Conservation (phyloP, 1,284 basidiomycete genomes). For the Malassezia obtusa region DNA sequence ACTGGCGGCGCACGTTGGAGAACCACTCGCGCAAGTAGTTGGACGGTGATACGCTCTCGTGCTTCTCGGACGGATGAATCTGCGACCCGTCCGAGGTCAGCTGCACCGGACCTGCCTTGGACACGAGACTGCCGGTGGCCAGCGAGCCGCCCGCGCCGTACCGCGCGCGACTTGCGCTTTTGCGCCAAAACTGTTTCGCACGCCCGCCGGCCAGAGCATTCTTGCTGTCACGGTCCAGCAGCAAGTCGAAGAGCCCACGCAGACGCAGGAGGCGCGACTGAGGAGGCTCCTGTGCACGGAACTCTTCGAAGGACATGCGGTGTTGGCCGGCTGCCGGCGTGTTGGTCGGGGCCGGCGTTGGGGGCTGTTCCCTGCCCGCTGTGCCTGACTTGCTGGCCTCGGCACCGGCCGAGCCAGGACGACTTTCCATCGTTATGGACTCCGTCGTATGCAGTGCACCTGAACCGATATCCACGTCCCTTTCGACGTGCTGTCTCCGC, state of each 20-base stretch:
- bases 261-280: conserved; percentile 44
- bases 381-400: not conserved
- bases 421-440: not conserved
- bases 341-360: not conserved
- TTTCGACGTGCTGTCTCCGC: no score
- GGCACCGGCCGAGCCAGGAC: not conserved
- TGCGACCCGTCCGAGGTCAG: not conserved
- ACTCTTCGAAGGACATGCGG: conserved; percentile 36
- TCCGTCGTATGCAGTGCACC: not conserved
- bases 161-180: conserved; percentile 37
- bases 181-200: conserved; percentile 44
- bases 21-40: conserved; percentile 13
- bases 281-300: conserved; percentile 42
- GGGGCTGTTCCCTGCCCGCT: not conserved
- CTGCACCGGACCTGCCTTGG: not conserved
- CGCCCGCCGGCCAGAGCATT: conserved; percentile 41
- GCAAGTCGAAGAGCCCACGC: conserved; percentile 42
- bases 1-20: conserved; percentile 23
- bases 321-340: not conserved
- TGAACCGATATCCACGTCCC: no score
- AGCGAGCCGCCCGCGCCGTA: conserved; percentile 41
- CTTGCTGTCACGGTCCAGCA: conserved; percentile 39
- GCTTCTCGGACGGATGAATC: not conserved
- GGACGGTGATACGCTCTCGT: not conserved
- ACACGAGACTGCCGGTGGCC: conserved; percentile 29